phyloP scores from a whole-genome alignment of 495 filamentous ascomycete species.

The Lepidopterella palustris region DNA sequence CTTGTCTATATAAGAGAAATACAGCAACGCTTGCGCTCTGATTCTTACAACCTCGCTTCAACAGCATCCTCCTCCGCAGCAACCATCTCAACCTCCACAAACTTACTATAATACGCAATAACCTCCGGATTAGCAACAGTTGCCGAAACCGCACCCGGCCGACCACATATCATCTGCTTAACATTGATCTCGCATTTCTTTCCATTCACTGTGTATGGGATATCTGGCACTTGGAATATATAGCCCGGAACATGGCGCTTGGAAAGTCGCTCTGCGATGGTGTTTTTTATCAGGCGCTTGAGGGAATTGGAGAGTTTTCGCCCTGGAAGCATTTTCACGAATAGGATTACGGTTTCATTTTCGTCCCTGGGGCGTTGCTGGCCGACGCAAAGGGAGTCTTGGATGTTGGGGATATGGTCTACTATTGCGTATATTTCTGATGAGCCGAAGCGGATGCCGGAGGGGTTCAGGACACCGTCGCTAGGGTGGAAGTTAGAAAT shows the following conservation, averaged over 20 bases:
- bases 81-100: no score
- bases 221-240: constrained; percentile 65
- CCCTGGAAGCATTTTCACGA: constrained; percentile 61
- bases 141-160: not conserved
- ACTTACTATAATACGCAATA: no score
- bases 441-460: constrained; percentile 66
- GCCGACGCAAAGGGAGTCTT: constrained; percentile 77
- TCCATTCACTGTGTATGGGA: constrained; percentile 80
- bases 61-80: no score
- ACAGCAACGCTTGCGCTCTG: no score
- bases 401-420: constrained; percentile 37
- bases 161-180: not conserved
- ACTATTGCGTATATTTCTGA: constrained; percentile 76
- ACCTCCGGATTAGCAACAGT: not conserved
- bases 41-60: no score
- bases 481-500: constrained; percentile 24
- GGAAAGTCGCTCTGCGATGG: constrained; percentile 65
- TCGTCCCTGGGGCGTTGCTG: constrained; percentile 59
- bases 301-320: constrained; percentile 45
- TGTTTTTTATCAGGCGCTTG: constrained; percentile 49
- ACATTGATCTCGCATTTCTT: constrained; percentile 55
- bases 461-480: constrained; percentile 72
- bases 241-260: constrained; percentile 75
- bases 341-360: constrained; percentile 79
- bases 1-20: no score